phyloP scores from a whole-genome alignment of 2,329 filamentous ascomycete genomes.

The Paramyrothecium sp. region DNA sequence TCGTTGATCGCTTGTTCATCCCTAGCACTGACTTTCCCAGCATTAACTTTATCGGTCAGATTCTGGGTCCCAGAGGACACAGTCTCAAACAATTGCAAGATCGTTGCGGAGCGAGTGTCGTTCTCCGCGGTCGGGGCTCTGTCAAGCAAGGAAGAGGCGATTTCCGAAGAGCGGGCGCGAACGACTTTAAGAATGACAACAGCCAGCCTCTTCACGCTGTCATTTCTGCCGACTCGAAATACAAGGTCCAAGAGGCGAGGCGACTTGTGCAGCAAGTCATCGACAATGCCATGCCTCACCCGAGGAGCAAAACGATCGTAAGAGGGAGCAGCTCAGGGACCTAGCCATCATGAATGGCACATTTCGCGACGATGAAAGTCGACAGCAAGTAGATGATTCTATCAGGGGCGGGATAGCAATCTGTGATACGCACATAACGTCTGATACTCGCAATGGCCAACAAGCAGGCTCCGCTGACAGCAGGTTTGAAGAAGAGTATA shows the following conservation, averaged over 20 bases:
- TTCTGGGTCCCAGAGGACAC: constrained; percentile 81
- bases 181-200: constrained; percentile 64
- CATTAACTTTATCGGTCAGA: constrained; percentile 87
- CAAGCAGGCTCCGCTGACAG: neutral
- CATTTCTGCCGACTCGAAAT: constrained; percentile 79
- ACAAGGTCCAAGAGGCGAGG: constrained; percentile 74
- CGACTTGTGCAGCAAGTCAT: constrained; percentile 76
- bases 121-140: constrained; percentile 78
- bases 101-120: constrained; percentile 74
- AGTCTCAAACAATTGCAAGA: constrained; percentile 80
- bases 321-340: constrained; percentile 76
- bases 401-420: neutral
- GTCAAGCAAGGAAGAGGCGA: constrained; percentile 76
- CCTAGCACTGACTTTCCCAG: constrained; percentile 82
- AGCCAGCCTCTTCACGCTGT: constrained; percentile 78
- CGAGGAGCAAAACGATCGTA: constrained; percentile 76
- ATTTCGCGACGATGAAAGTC: constrained; percentile 68
- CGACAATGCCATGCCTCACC: constrained; percentile 77
- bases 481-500: neutral
- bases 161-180: constrained; percentile 20
- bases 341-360: constrained; percentile 79
- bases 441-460: neutral
- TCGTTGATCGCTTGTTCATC: constrained; percentile 82
- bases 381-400: neutral
- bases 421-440: neutral